Percentiles rank a stretch among this genome's conserved stretches.
These are phyloP conservation scores for Corylus heterophylla DNA, from an alignment of 306 rosid genomes.

Conservation along the genomic window DNA sequence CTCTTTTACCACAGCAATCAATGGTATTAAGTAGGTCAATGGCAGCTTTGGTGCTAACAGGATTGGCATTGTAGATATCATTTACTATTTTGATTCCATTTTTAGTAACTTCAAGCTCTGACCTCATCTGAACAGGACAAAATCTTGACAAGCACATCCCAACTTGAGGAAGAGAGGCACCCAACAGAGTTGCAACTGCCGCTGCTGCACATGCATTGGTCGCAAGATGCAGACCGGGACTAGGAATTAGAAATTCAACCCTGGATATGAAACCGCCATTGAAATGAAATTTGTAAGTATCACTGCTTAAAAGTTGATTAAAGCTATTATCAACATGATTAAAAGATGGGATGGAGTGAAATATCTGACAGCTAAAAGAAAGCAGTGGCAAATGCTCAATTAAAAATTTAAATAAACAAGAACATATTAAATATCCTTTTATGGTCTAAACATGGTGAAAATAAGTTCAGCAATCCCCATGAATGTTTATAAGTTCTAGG, in stretches of 20 bases:
- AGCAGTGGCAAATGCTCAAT: too few relatives aligned
- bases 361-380: too few relatives aligned
- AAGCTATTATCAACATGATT: too few relatives aligned
- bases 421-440: too few relatives aligned
- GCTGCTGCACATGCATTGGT: constrained; percentile 40
- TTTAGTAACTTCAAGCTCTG: constrained; percentile 22
- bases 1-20: constrained; percentile 26
- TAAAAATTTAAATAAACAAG: too few relatives aligned
- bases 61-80: constrained; percentile 36
- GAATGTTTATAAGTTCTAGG: too few relatives aligned
- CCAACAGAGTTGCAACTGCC: constrained; percentile 33
- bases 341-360: too few relatives aligned
- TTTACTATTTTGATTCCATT: constrained; percentile 30
- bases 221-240: constrained; percentile 38
- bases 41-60: constrained; percentile 31
- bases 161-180: constrained; percentile 26
- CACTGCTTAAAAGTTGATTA: background rate
- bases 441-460: too few relatives aligned
- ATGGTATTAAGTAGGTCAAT: constrained; percentile 23
- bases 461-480: too few relatives aligned
- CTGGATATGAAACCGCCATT: constrained; percentile 12
- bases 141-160: constrained; percentile 23
- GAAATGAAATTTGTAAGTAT: background rate
- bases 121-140: constrained; percentile 29
- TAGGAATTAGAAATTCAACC: constrained; percentile 25